Conservation (phyloP, 148 eudicot genomes). For the Spergularia bocconei region DNA sequence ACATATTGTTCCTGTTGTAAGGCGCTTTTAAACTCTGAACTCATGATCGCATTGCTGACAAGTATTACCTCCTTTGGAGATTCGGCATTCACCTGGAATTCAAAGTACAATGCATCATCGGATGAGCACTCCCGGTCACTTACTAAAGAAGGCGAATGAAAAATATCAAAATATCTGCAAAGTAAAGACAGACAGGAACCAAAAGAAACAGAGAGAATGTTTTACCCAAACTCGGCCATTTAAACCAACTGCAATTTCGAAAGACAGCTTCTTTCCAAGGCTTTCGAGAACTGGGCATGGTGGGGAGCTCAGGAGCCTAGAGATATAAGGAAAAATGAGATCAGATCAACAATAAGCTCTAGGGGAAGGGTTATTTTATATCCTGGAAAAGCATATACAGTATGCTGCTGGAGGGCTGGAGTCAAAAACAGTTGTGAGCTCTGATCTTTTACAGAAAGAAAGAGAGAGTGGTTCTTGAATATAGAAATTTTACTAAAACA, state of each 20-base stretch:
- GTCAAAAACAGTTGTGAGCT: neutral
- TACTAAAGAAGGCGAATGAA: neutral
- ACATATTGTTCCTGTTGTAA: conserved; percentile 72
- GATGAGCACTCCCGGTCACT: neutral
- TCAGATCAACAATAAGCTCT: neutral
- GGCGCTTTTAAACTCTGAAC: conserved; percentile 59
- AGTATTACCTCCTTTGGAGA: conserved; percentile 64
- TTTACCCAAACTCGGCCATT: conserved; percentile 97
- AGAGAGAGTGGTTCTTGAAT: too few relatives aligned
- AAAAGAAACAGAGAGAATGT: neutral
- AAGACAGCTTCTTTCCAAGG: conserved; percentile 87
- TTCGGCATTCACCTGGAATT: conserved; percentile 69
- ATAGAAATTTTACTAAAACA: neutral
- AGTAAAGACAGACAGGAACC: neutral
- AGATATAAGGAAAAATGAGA: neutral
- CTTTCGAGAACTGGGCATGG: conserved; percentile 82
- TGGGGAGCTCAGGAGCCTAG: conserved; percentile 78
- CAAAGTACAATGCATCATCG: conserved; percentile 2
- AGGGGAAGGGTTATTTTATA: neutral
- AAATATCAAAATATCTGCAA: neutral
- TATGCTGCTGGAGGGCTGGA: neutral
- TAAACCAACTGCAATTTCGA: conserved; percentile 88
- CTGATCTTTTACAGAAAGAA: neutral
- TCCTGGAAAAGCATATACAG: neutral
- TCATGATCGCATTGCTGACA: conserved; percentile 76